These are phyloP conservation scores for Gossypium rotundifolium DNA, from an alignment of 345 rosid genomes.

Conservation along the genomic window DNA sequence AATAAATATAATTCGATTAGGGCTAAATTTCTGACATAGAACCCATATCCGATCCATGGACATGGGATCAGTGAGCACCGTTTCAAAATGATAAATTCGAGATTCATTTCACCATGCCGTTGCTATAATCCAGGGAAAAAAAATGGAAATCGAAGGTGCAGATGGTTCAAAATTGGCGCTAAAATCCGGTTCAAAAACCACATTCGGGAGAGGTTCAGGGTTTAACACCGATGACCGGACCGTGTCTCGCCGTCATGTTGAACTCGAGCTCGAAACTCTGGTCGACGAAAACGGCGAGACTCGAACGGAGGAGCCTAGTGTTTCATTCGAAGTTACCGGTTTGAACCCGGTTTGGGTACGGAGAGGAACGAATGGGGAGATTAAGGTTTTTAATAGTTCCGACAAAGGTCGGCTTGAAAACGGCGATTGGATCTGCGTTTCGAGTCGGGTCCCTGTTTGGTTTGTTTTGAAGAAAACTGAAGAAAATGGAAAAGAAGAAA, in stretches of 20 bases:
- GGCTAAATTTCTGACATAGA: too few species aligned
- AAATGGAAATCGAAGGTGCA: slow-evolving; percentile 65
- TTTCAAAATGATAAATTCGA: background rate
- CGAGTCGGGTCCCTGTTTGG: slow-evolving; percentile 52
- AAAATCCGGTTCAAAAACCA: slow-evolving; percentile 17
- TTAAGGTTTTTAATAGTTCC: slow-evolving; percentile 36
- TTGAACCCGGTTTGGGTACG: slow-evolving; percentile 67
- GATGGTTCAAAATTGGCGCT: slow-evolving; percentile 49
- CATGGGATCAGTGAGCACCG: too few species aligned
- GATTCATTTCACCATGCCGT: background rate
- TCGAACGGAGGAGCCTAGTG: slow-evolving; percentile 29
- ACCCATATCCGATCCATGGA: too few species aligned
- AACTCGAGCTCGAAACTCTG: slow-evolving; percentile 25
- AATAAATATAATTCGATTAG: too few species aligned
- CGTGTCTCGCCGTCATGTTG: slow-evolving; percentile 62
- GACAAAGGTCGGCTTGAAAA: slow-evolving; percentile 42
- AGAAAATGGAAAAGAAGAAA: slow-evolving; percentile 20
- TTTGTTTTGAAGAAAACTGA: slow-evolving; percentile 33
- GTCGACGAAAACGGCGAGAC: slow-evolving; percentile 3
- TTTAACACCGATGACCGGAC: slow-evolving; percentile 41
- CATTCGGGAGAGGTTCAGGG: slow-evolving; percentile 60
- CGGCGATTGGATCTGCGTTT: slow-evolving; percentile 59
- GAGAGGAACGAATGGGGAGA: slow-evolving; percentile 22
- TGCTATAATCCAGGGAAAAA: background rate
- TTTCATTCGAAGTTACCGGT: slow-evolving; percentile 53